Percentiles rank a stretch among this genome's conserved stretches.
Evolutionary conservation across 495 filamentous ascomycete genomes (phyloP).

Genomic region (Aspergillus cristatus): DNA sequence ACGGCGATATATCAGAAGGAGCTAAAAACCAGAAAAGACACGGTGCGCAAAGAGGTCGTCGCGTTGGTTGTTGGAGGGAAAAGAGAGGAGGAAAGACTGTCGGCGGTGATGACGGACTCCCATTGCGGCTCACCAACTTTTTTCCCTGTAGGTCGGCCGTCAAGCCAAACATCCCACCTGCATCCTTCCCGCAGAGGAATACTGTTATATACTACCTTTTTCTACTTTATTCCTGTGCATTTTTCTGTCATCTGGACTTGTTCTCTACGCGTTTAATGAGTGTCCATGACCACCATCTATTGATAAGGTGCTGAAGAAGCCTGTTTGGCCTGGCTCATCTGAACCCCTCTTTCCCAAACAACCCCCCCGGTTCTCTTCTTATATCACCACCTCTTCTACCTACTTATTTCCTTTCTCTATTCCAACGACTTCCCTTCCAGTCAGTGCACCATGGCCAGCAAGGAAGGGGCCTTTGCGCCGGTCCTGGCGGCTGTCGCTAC

Average conservation of each 20-base stretch:
- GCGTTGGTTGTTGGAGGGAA: neutral
- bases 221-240: slow-evolving; percentile 4
- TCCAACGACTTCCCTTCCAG: slow-evolving; percentile 9
- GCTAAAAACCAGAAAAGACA: neutral
- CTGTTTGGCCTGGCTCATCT: slow-evolving; percentile 15
- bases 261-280: slow-evolving; percentile 12
- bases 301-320: slow-evolving; percentile 18
- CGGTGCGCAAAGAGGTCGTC: neutral
- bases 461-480: slow-evolving; percentile 59
- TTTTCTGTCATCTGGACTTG: neutral
- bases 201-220: slow-evolving; percentile 7
- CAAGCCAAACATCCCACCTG: slow-evolving; percentile 32
- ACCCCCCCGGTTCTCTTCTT: slow-evolving; percentile 2
- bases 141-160: slow-evolving; percentile 20
- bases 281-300: slow-evolving; percentile 15
- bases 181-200: slow-evolving; percentile 9
- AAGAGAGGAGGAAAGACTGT: neutral
- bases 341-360: slow-evolving; percentile 13
- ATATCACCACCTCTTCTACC: too few species aligned
- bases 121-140: slow-evolving; percentile 22
- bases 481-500: slow-evolving; percentile 82
- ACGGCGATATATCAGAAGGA: neutral
- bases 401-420: too few species aligned
- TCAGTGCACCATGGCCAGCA: slow-evolving; percentile 55
- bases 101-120: slow-evolving; percentile 5